Evolutionary conservation across 2,329 filamentous ascomycete genomes (phyloP), one percentile per base, ranked within the genome.

Genomic region (Boeremia exigua): DNA sequence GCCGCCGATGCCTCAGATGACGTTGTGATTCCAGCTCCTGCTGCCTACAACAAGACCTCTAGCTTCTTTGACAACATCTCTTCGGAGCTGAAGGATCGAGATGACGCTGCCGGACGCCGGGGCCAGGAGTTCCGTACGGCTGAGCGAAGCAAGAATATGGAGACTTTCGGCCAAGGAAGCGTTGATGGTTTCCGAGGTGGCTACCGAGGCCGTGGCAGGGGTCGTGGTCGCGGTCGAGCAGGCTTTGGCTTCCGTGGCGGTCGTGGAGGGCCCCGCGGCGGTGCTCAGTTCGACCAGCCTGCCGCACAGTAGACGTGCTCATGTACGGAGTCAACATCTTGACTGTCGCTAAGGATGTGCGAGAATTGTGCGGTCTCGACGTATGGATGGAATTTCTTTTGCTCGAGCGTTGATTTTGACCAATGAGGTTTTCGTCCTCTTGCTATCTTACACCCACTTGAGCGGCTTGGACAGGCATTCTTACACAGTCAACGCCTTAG

Each of bases 41-140:
- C 77, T 28, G 84, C 86, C 0, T 99, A 99, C 79, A 94, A 97
- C 80, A 96, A 92, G 78, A 84, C 88, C 5, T 87, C 81, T 3
- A 96, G 92, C 1, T 99, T 99, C 82, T 99, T 99, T 72, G 95
- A 99, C 78, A 97, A 99, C 76, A 97, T 99, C 62, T 96, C 92
- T 0, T 96, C 91, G 63, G 95, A 99, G 74, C 85, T 91, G 59
- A 96, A 90, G 75, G 95, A 99, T 63, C 87, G 95, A 38, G 87
- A 91, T 47, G 91, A 94, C 59, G 88, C 87, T 34, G 82, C 76
- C 29, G 73, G 81, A 37, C 84, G 83, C 4, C 84, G 86, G 60
- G 92, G 92, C 29, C 87, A 90, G 43, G 92, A 96, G 74, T 96
- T 95, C 87, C 88, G 95, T 49, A 89, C 88, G 34, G 92, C 98